Evolutionary conservation across 805 yeast species (phyloP).

Genomic region (Kodamaea kaohsiungensis): DNA sequence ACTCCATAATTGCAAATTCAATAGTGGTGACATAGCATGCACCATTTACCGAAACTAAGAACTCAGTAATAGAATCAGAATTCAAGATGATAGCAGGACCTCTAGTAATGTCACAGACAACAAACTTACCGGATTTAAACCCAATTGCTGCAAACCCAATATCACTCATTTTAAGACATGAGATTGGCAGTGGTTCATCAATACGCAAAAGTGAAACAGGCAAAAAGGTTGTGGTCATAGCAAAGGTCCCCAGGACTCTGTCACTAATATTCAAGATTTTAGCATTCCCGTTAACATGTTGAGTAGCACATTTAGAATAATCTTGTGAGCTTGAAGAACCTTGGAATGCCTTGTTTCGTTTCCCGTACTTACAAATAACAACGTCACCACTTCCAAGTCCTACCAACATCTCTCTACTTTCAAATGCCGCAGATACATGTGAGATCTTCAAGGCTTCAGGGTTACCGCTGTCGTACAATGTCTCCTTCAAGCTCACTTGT

Average conservation of each 20-base stretch:
- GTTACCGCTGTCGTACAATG: slow-evolving; percentile 29
- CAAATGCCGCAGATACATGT: slow-evolving; percentile 72
- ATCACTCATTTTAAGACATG: slow-evolving; percentile 66
- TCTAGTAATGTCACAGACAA: slow-evolving; percentile 71
- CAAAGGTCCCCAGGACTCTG: slow-evolving; percentile 48
- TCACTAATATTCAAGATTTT: slow-evolving; percentile 51
- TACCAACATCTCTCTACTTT: slow-evolving; percentile 72
- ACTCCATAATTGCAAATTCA: slow-evolving; percentile 73
- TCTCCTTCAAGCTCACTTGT: slow-evolving; percentile 35
- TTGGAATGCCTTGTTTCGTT: slow-evolving; percentile 32
- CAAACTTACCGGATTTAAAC: slow-evolving; percentile 70
- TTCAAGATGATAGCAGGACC: slow-evolving; percentile 68
- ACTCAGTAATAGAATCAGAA: slow-evolving; percentile 28
- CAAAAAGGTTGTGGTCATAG: slow-evolving; percentile 31
- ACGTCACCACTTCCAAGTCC: slow-evolving; percentile 73
- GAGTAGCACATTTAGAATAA: slow-evolving; percentile 29
- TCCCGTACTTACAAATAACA: slow-evolving; percentile 69
- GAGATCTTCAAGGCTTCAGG: slow-evolving; percentile 47
- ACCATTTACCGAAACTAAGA: slow-evolving; percentile 33
- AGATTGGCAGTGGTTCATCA: slow-evolving; percentile 41
- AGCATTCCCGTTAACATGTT: slow-evolving; percentile 36
- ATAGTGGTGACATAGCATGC: slow-evolving; percentile 52
- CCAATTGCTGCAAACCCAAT: slow-evolving; percentile 85
- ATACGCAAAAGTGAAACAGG: slow-evolving; percentile 33
- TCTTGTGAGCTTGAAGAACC: slow-evolving; percentile 17